Evolutionary conservation across 179 eudicot genomes (phyloP).

Genomic region (Beta macrorhiza): DNA sequence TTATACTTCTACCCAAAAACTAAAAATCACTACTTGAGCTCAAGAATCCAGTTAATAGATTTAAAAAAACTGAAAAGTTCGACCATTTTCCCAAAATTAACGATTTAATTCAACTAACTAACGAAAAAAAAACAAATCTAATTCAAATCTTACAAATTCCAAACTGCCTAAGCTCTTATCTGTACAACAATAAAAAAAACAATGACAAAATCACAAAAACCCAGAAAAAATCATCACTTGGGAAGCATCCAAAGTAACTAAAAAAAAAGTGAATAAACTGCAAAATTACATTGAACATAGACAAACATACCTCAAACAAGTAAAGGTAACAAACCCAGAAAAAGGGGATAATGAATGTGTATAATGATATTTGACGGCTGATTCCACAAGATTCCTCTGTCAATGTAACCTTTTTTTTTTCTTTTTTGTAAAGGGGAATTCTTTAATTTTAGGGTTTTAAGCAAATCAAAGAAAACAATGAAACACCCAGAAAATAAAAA

Average conservation of each 20-base stretch:
- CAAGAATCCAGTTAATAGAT: neutral
- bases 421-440: constrained; percentile 8
- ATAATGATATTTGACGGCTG: constrained; percentile 26
- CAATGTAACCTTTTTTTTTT: constrained; percentile 21
- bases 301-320: constrained; percentile 33
- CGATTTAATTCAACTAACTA: neutral
- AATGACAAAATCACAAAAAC: neutral
- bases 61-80: neutral
- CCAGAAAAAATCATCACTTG: constrained; percentile 1
- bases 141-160: constrained; percentile 17
- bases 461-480: constrained; percentile 1
- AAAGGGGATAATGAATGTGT: constrained; percentile 15
- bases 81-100: neutral
- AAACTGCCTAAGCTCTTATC: constrained; percentile 10
- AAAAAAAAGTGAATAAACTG: neutral
- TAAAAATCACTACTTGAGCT: constrained; percentile 2
- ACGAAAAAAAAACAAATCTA: neutral
- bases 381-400: constrained; percentile 37
- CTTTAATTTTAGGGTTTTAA: constrained; percentile 12
- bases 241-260: constrained; percentile 8
- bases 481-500: neutral
- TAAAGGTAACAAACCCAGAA: constrained; percentile 27
- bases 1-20: neutral
- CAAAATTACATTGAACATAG: constrained; percentile 20
- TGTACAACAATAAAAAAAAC: neutral